A percentile compares a stretch with the other conserved stretches of the same genome.
Conservation (phyloP, 1,139 yeast species). For the Yamadazyma atmosphaerica region DNA sequence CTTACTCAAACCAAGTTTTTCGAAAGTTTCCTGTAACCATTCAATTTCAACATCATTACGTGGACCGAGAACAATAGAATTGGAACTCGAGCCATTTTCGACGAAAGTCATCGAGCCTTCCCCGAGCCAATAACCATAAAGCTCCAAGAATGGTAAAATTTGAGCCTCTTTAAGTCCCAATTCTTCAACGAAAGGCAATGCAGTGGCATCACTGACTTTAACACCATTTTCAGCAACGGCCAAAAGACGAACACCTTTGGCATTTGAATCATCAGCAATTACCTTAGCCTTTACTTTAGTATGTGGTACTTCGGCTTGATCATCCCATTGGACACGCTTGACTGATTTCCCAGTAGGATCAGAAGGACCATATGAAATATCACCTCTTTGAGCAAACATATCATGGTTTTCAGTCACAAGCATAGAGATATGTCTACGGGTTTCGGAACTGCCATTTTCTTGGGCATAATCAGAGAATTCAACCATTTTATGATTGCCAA, state of each 20-base stretch:
- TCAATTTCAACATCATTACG: neutral
- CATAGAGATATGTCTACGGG: slow-evolving; percentile 1
- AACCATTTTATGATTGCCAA: slow-evolving; percentile 4
- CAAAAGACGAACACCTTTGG: slow-evolving; percentile 1
- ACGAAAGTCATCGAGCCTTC: neutral
- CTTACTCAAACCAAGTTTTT: neutral
- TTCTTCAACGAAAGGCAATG: neutral
- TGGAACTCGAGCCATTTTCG: no score
- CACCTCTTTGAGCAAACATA: slow-evolving; percentile 1
- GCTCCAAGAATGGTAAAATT: neutral
- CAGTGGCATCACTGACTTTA: neutral
- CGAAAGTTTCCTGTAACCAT: neutral
- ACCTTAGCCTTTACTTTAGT: slow-evolving; percentile 2
- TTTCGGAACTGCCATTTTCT: no score
- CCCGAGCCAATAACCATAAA: neutral
- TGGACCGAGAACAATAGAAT: neutral
- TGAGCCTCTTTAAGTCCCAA: neutral
- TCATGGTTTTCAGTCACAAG: slow-evolving; percentile 4
- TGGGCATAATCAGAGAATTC: slow-evolving; percentile 1
- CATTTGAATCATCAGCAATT: slow-evolving; percentile 1
- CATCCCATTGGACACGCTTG: neutral
- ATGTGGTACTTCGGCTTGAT: neutral
- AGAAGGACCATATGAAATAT: neutral
- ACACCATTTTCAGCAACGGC: neutral
- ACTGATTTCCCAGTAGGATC: neutral